These are phyloP conservation scores for Fusarium nematophilum DNA, from an alignment of 2,329 filamentous ascomycete species.

Conservation along the genomic window DNA sequence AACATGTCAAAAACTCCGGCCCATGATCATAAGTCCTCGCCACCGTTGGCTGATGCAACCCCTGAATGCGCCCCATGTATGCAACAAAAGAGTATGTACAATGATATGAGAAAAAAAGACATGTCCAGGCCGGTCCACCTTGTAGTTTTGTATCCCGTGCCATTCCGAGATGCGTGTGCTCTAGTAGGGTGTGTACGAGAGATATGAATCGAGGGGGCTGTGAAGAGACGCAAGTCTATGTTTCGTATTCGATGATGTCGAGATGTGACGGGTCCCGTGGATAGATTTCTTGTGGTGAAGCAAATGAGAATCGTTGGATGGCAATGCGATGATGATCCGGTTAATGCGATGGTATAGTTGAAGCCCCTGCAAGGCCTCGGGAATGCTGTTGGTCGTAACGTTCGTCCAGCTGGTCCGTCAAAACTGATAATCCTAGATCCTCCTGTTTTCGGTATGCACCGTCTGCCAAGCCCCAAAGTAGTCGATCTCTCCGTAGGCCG, in stretches of 20 bases:
- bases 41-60: constrained; percentile 39
- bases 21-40: constrained; percentile 39
- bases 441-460: constrained; percentile 61
- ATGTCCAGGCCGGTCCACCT: neutral
- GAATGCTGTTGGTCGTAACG: neutral
- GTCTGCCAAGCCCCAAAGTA: constrained; percentile 62
- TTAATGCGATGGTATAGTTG: neutral
- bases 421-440: constrained; percentile 49
- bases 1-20: constrained; percentile 35
- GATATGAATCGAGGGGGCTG: neutral
- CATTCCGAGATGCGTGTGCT: constrained; percentile 6
- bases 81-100: constrained; percentile 36
- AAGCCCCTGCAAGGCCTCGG: neutral
- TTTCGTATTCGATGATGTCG: neutral
- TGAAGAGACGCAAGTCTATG: neutral
- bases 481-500: constrained; percentile 64
- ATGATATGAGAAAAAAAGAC: constrained; percentile 29
- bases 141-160: constrained; percentile 1
- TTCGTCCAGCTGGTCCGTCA: constrained; percentile 1
- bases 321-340: constrained; percentile 5
- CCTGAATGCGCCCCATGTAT: constrained; percentile 42
- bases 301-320: neutral
- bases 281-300: neutral
- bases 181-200: constrained; percentile 17
- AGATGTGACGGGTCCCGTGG: constrained; percentile 23